Conservation (phyloP, 495 filamentous ascomycete genomes). For the Evernia prunastri region DNA sequence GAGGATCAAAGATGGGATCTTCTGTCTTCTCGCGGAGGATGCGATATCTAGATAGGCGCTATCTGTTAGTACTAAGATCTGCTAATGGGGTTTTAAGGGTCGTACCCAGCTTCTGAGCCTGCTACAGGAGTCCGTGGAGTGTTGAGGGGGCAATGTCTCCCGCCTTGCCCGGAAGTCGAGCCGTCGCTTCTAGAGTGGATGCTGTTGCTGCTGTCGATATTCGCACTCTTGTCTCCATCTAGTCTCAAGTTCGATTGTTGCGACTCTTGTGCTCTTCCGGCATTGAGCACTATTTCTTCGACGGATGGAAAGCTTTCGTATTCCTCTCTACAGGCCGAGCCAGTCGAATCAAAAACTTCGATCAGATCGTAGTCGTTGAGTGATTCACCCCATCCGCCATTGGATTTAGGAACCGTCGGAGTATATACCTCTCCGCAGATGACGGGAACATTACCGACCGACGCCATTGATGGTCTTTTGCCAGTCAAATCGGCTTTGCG, state of each 20-base stretch:
- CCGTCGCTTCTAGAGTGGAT: too few species aligned
- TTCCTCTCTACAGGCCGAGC: not conserved
- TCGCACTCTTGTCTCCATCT: not conserved
- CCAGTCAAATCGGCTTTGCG: too few species aligned
- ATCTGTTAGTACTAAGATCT: conserved; percentile 15
- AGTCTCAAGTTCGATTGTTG: conserved; percentile 1
- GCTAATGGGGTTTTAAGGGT: too few species aligned
- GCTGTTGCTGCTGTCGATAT: conserved; percentile 9
- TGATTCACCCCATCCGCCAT: not conserved
- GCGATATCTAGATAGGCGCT: conserved; percentile 14
- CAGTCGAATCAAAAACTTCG: conserved; percentile 1
- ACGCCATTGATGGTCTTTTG: not conserved
- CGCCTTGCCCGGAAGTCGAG: not conserved
- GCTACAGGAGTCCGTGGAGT: conserved; percentile 11
- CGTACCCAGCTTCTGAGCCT: too few species aligned
- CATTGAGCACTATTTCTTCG: not conserved
- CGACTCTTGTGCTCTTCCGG: too few species aligned
- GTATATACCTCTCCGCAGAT: not conserved
- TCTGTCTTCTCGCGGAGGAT: conserved; percentile 10
- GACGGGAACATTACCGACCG: not conserved
- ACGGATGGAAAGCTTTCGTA: not conserved
- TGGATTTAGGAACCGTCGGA: not conserved
- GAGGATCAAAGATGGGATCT: not conserved
- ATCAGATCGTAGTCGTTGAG: not conserved
- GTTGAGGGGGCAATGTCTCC: conserved; percentile 3